Base-by-base conservation (phyloP, 2,329 filamentous ascomycete species). In the Fusarium scirpi region DNA sequence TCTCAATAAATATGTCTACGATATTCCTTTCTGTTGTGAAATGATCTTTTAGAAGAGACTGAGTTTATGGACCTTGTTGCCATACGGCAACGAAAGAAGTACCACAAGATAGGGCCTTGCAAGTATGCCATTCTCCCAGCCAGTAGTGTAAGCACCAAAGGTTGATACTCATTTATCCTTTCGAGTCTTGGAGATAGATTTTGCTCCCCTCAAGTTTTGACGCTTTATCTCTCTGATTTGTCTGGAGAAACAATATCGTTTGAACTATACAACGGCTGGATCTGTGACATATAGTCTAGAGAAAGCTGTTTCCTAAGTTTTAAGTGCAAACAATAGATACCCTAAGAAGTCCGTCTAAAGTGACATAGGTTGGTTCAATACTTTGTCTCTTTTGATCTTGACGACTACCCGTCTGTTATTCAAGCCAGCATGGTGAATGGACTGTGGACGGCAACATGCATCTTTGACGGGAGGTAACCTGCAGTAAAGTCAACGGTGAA, bases 401-500 rank as follows among this genome's bases (percentile, higher is more conserved):
- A 8, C 18, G 12, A 18, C 12, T 15, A 16, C 6, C 34, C 15
- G 25, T 18, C 25, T n/a, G 11, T 13, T 20, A 13, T 8, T 9
- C 22, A 29, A 10, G 15, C 5, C n/a, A 45, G 18, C 20, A 15
- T 38, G 25, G 27, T 12, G 5, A 40, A 27, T 8, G 38, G 15
- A 32, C 9, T n/a, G 13, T 13, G 15, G 16, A 13, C 48, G 64
- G 58, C 18, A 27, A 30, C 16, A 22, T 54, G 48, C 49, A 6
- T 44, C 29, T 8, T 27, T 12, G 10, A 27, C 18, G n/a, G 20
- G 22, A 49, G 51, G 63, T 27, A 64, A 48, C 27, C 20, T 64
- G 51, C 63, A 67, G 49, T 44, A 47, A 12, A 25, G 13, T 11
- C 24, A 38, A 29, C 10, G 16, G 45, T 57, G 45, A 47, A 62